A percentile compares a stretch with the other conserved stretches of the same genome.
phyloP scores from a whole-genome alignment of 805 yeast species.

The Scheffersomyces spartinae region DNA sequence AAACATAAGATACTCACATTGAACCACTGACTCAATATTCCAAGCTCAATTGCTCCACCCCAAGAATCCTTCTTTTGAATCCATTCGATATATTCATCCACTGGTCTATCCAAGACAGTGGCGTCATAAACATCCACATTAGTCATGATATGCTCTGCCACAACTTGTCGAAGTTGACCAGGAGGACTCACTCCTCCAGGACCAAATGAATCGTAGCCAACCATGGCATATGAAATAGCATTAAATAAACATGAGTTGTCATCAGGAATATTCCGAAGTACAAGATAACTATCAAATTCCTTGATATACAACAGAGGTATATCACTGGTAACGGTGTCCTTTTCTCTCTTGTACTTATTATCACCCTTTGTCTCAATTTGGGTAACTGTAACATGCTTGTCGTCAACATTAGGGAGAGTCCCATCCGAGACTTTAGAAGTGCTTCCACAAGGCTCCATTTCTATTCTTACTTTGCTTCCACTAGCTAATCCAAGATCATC shows the following conservation, averaged over 20 bases:
- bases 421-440: too few species aligned
- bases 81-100: conserved; percentile 46
- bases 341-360: too few species aligned
- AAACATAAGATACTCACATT: conserved; percentile 43
- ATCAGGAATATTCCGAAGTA: conserved; percentile 53
- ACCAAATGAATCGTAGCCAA: conserved; percentile 13
- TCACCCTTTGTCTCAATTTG: too few species aligned
- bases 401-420: too few species aligned
- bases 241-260: conserved; percentile 74
- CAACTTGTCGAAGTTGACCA: conserved; percentile 38
- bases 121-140: conserved; percentile 35
- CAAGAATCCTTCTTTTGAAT: conserved; percentile 48
- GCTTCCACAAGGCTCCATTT: too few species aligned
- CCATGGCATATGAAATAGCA: conserved; percentile 43
- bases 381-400: too few species aligned
- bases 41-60: conserved; percentile 80
- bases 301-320: too few species aligned
- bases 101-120: conserved; percentile 44
- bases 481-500: too few species aligned
- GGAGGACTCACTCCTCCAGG: conserved; percentile 33
- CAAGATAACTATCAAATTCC: conserved; percentile 26
- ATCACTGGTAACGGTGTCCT: too few species aligned
- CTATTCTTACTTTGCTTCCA: too few species aligned
- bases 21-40: conserved; percentile 44
- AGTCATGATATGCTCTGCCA: conserved; percentile 32